Base-by-base conservation (phyloP, 2,329 filamentous ascomycete species). In the Hymenotorrendiella dingleyae region DNA sequence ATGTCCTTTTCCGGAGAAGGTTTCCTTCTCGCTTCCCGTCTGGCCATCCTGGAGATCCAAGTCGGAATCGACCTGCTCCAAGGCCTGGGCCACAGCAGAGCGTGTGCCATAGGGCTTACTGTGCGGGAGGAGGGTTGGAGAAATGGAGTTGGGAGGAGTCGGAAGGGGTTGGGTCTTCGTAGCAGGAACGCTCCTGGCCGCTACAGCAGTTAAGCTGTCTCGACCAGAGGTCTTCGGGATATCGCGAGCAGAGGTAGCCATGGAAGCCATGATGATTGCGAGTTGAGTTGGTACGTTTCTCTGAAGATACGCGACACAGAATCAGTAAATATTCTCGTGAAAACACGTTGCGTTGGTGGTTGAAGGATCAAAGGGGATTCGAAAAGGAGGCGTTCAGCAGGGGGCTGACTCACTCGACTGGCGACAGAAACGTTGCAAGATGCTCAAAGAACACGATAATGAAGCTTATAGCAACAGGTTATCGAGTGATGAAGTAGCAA, bases 71-170 rank as follows among this genome's bases (percentile, higher is more conserved):
- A 90, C 76, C 58, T 74, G 71, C 52, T 81, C 78, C 59, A 80
- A 71, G 55, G 62, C 71, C 45, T 40, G 64, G 57, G 45, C 62
- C 53, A 45, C 56, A 53, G 48, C 43, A 19, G 58, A 57, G 38
- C 60, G 71, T 14, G 56, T 57, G 24, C 54, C 56, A 62, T 82
- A 82, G 50, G 78, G 75, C 64, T 84, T 85, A 58, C 84, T 84
- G 58, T 91, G 86, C 47, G 90, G 86, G 57, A 84, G 82, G 54
- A 96, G 75, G 55, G 80, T 83, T 36, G 91, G 91, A 49, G 90
- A 96, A 64, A 96, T 89, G 66, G 90, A 96, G 72, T 91, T 94
- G 48, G 91, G 91, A 62, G 91, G 91, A 64, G 91, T 96, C 51
- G 86, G 88, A 60, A 95, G 80, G 64, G 78, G 72, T 57, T 75